phyloP scores from a whole-genome alignment of 208 protist species.

The Trypanosomatidae sp. region DNA sequence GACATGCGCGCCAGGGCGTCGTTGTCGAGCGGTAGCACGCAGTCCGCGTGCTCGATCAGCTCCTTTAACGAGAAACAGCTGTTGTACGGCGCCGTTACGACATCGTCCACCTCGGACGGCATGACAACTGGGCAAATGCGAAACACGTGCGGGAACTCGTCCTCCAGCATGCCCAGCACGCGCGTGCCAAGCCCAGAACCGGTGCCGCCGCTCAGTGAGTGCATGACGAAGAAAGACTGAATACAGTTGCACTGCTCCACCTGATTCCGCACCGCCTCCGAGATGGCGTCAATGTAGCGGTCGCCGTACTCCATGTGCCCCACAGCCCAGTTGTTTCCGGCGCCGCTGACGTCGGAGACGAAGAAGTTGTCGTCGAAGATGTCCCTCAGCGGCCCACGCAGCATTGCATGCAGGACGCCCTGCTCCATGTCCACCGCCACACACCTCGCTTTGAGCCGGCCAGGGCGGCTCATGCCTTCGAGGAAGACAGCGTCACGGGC shows the following conservation, averaged over 20 bases:
- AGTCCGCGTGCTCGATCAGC: slow-evolving; percentile 94
- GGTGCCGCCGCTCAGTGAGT: slow-evolving; percentile 96
- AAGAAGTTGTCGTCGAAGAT: slow-evolving; percentile 93
- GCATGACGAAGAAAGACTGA: slow-evolving; percentile 95
- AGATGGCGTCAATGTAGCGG: slow-evolving; percentile 79
- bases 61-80: slow-evolving; percentile 88
- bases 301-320: slow-evolving; percentile 94
- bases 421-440: slow-evolving; percentile 97
- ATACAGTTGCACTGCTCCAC: slow-evolving; percentile 95
- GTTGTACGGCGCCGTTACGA: slow-evolving; percentile 97
- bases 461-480: slow-evolving; percentile 4
- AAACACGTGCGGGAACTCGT: slow-evolving; percentile 93
- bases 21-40: slow-evolving; percentile 95
- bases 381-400: slow-evolving; percentile 73
- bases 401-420: slow-evolving; percentile 88
- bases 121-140: slow-evolving; percentile 91
- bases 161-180: slow-evolving; percentile 91
- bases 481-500: slow-evolving; percentile 78
- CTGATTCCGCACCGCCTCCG: slow-evolving; percentile 81
- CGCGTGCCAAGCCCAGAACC: slow-evolving; percentile 95
- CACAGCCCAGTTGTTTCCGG: slow-evolving; percentile 95
- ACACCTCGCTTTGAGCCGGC: slow-evolving; percentile 86
- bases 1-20: slow-evolving; percentile 88
- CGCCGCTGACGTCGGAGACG: slow-evolving; percentile 86
- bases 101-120: slow-evolving; percentile 93